Evolutionary conservation across 208 protist species (phyloP), one percentile per base, ranked within the genome.

Genomic region (Herpetomonas samuelpessoai): DNA sequence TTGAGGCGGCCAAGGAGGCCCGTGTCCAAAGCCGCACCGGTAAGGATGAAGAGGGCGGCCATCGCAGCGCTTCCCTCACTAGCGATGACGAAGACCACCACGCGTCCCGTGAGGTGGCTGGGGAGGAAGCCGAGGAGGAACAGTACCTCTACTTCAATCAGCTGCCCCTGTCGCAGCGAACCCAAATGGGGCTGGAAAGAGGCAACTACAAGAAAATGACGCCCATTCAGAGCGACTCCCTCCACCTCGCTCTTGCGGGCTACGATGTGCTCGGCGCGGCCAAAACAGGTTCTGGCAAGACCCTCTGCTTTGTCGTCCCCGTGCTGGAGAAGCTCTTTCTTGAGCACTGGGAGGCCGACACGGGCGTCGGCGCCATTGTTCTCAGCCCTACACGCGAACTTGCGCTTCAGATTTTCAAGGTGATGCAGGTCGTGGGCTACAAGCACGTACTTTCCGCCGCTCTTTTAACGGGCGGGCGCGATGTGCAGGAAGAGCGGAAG

Each of bases 311-410:
- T 63, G 78, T 99, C 22, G 74, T 99, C n/a, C 98, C 98, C 0
- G 77, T 98, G 1, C 66, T 99, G 16, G 97, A 99, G 80, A 57
- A 62, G 14, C 81, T 99, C 7, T 97, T 86, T 22, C 66, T 85
- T 21, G 68, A 96, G 72, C 82, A 85, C 62, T 98, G 96, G 95
- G 79, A 83, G 2, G 28, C 65, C 2, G 62, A 82, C 35, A 93
- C 98, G 78, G 98, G 98, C 19, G 65, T 99, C 4, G 98, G 98
- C 12, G 98, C 96, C 9, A 65, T 99, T 24, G 77, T 99, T 45
- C 83, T 99, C 9, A 92, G 97, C 53, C 99, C 99, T 7, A 99
- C 98, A 0, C 81, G 98, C 51, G 99, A 99, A 74, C 92, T 99
- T 1, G 93, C 93, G 19, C 61, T 91, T 61, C 99, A 99, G 86